Conservation (phyloP, 805 yeast genomes). For the Starmerella vitae region DNA sequence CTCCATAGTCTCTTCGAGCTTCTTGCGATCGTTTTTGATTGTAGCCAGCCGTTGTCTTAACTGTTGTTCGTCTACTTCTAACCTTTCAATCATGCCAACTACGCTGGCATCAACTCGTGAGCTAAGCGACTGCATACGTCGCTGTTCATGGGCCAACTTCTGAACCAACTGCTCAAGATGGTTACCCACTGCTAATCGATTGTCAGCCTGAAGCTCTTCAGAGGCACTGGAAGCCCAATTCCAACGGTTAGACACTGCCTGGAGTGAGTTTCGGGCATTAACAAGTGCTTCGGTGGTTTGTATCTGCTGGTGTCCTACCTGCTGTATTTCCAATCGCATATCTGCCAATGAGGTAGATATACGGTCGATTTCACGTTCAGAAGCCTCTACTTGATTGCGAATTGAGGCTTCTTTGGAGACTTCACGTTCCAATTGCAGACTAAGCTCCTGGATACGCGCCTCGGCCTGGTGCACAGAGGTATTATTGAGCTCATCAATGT, state of each 20-base stretch:
- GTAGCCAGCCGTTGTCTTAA: slow-evolving; percentile 10
- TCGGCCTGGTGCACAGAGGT: neutral
- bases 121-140: slow-evolving; percentile 8
- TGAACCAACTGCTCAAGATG: slow-evolving; percentile 6
- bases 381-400: slow-evolving; percentile 2
- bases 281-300: slow-evolving; percentile 1
- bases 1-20: slow-evolving; percentile 75
- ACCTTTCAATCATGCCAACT: slow-evolving; percentile 15
- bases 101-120: slow-evolving; percentile 15
- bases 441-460: slow-evolving; percentile 3
- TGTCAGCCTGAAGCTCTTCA: neutral
- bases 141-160: slow-evolving; percentile 9
- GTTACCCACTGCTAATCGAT: neutral
- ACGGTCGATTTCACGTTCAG: slow-evolving; percentile 4
- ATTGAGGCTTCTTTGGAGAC: slow-evolving; percentile 2
- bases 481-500: slow-evolving; percentile 34
- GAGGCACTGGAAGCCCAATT: slow-evolving; percentile 9
- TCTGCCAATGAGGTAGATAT: slow-evolving; percentile 5
- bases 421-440: slow-evolving; percentile 4
- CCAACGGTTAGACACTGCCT: slow-evolving; percentile 5
- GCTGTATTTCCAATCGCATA: slow-evolving; percentile 13
- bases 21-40: slow-evolving; percentile 56
- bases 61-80: slow-evolving; percentile 16
- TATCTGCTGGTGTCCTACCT: slow-evolving; percentile 5
- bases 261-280: slow-evolving; percentile 1